Evolutionary conservation across 2,329 filamentous ascomycete species (phyloP).

Genomic region (Beauveria brongniartii): DNA sequence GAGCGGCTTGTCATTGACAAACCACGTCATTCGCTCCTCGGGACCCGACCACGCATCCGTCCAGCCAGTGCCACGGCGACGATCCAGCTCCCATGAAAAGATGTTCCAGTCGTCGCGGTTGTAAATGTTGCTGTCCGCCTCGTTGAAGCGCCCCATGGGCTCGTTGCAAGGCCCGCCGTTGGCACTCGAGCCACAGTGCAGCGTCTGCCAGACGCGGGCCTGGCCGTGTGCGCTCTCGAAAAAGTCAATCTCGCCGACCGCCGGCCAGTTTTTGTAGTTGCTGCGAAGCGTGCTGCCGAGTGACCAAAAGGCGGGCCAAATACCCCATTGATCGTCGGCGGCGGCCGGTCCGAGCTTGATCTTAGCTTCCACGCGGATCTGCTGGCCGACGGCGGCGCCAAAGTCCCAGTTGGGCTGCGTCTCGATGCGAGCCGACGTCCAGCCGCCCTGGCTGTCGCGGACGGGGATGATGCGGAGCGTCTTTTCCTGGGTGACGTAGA

Average conservation of each 20-base stretch:
- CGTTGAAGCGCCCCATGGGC: slow-evolving; percentile 24
- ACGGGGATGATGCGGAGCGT: slow-evolving; percentile 29
- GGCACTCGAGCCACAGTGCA: slow-evolving; percentile 32
- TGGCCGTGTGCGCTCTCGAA: slow-evolving; percentile 35
- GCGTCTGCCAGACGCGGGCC: slow-evolving; percentile 25
- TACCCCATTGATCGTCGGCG: slow-evolving; percentile 24
- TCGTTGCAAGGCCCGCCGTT: slow-evolving; percentile 35
- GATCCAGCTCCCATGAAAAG: slow-evolving; percentile 26
- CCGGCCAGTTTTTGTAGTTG: slow-evolving; percentile 33
- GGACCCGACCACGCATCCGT: slow-evolving; percentile 15
- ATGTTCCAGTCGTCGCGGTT: slow-evolving; percentile 26
- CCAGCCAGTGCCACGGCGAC: slow-evolving; percentile 11
- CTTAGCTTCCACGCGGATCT: slow-evolving; percentile 30
- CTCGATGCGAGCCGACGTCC: slow-evolving; percentile 39
- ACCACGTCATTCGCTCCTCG: slow-evolving; percentile 28
- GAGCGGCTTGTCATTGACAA: slow-evolving; percentile 22
- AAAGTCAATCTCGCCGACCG: slow-evolving; percentile 36
- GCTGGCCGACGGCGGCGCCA: slow-evolving; percentile 23
- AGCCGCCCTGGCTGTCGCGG: slow-evolving; percentile 22
- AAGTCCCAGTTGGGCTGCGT: slow-evolving; percentile 28
- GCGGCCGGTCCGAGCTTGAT: slow-evolving; percentile 28
- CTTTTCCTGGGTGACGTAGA: slow-evolving; percentile 28
- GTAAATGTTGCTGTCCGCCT: slow-evolving; percentile 14
- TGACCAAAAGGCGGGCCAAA: slow-evolving; percentile 41
- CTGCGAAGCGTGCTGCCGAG: slow-evolving; percentile 31